Conservation (phyloP, 208 protist genomes). For the Leptomonas pyrrhocoris region DNA sequence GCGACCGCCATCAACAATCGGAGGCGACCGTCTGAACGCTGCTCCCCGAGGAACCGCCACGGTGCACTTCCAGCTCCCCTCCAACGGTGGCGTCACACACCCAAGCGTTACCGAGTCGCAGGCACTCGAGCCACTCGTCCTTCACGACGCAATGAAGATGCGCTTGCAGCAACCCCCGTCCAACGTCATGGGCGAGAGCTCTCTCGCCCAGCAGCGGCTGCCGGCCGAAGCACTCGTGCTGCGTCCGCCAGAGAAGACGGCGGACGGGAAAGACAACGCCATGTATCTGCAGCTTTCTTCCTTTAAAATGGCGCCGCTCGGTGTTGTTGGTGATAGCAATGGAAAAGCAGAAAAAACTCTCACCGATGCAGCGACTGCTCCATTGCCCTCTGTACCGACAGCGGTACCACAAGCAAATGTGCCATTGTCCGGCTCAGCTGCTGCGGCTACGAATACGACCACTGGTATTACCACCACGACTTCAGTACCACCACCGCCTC, state of each 20-base stretch:
- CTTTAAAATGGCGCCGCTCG: conserved; percentile 13
- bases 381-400: neutral
- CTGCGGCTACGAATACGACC: neutral
- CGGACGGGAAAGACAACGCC: conserved; percentile 8
- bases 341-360: neutral
- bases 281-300: conserved; percentile 16
- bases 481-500: neutral
- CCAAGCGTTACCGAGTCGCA: neutral
- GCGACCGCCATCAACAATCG: neutral
- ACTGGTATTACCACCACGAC: neutral
- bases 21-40: neutral
- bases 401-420: no score
- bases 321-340: neutral
- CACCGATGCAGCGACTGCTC: neutral
- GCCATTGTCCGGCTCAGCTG: neutral
- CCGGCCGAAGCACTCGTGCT: conserved; percentile 22
- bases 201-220: conserved; percentile 1
- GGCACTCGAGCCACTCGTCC: conserved; percentile 1
- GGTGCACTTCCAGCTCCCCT: neutral
- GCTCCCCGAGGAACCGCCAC: neutral
- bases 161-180: conserved; percentile 15
- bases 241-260: conserved; percentile 2
- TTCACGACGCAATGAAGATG: conserved; percentile 22
- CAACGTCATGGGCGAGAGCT: neutral
- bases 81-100: neutral